Conservation (phyloP, 495 filamentous ascomycete genomes). For the Cercophora sp. region DNA sequence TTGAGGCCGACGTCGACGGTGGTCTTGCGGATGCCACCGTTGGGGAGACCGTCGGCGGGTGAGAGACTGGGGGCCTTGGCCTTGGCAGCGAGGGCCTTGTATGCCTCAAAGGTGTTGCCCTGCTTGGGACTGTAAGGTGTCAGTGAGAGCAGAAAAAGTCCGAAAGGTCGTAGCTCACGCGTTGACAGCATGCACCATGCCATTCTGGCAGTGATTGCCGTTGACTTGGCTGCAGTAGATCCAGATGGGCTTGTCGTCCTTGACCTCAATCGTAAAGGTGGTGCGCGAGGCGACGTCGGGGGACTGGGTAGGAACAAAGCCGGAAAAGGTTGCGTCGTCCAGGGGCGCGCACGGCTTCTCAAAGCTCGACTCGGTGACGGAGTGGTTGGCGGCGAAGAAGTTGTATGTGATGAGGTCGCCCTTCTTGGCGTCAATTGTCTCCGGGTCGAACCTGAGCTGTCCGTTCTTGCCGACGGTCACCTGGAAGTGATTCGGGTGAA, state of each 20-base stretch:
- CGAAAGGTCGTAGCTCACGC: too few relatives aligned
- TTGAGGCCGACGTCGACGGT: constrained; percentile 34
- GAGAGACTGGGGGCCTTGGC: constrained; percentile 28
- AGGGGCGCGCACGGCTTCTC: constrained; percentile 54
- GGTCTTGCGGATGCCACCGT: constrained; percentile 30
- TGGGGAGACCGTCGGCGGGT: constrained; percentile 27
- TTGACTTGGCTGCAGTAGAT: constrained; percentile 50
- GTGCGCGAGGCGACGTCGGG: constrained; percentile 31
- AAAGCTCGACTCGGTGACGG: constrained; percentile 57
- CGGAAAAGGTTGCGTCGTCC: constrained; percentile 47
- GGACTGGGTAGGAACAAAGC: constrained; percentile 37
- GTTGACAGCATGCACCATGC: constrained; percentile 41
- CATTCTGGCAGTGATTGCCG: constrained; percentile 39
- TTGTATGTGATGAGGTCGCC: constrained; percentile 55
- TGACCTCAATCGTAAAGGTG: constrained; percentile 53
- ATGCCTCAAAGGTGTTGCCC: constrained; percentile 36
- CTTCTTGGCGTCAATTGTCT: constrained; percentile 25
- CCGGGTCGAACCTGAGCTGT: constrained; percentile 34
- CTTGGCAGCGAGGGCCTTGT: constrained; percentile 25
- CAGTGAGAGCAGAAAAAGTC: too few relatives aligned
- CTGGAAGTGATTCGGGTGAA: constrained; percentile 19
- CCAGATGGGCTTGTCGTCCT: constrained; percentile 57
- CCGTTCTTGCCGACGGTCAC: constrained; percentile 38
- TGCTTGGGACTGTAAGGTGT: too few relatives aligned
- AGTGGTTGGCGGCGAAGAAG: constrained; percentile 62